phyloP scores from a whole-genome alignment of 2,329 filamentous ascomycete species.

The Penicillium sp. region DNA sequence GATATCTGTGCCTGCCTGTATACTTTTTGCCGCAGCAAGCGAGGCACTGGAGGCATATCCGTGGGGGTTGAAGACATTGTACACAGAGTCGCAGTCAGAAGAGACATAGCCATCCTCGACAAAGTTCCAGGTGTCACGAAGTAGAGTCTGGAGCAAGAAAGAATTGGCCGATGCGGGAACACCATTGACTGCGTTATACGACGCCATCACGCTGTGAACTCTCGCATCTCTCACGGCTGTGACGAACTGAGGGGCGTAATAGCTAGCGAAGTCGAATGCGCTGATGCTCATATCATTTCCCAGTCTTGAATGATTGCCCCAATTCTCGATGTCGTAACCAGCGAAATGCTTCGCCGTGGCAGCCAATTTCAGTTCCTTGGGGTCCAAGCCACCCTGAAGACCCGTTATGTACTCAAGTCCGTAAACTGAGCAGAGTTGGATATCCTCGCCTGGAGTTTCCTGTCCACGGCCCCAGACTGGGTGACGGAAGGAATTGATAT shows the following conservation, averaged over 20 bases:
- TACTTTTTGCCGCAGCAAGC: slow-evolving; percentile 46
- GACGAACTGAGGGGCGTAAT: slow-evolving; percentile 65
- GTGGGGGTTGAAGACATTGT: slow-evolving; percentile 58
- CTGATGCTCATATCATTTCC: slow-evolving; percentile 56
- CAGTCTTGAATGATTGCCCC: slow-evolving; percentile 43
- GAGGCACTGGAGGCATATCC: slow-evolving; percentile 45
- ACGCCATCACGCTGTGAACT: slow-evolving; percentile 60
- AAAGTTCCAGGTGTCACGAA: slow-evolving; percentile 66
- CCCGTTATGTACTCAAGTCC: slow-evolving; percentile 54
- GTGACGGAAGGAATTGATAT: slow-evolving; percentile 64
- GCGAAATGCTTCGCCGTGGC: slow-evolving; percentile 60
- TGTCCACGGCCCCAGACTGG: slow-evolving; percentile 62
- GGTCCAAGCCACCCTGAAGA: slow-evolving; percentile 48
- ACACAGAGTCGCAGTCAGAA: slow-evolving; percentile 63
- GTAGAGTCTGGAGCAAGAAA: slow-evolving; percentile 60
- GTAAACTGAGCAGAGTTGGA: slow-evolving; percentile 48
- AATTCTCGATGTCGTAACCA: slow-evolving; percentile 56
- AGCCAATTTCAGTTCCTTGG: slow-evolving; percentile 41
- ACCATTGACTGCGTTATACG: slow-evolving; percentile 64
- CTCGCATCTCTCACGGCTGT: slow-evolving; percentile 58
- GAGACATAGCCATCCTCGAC: slow-evolving; percentile 60
- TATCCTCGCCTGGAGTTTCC: slow-evolving; percentile 60
- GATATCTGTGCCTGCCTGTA: slow-evolving; percentile 53
- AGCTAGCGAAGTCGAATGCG: slow-evolving; percentile 63
- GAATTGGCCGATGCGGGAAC: slow-evolving; percentile 61